Evolutionary conservation across 441 rosid species (phyloP), one percentile per base, ranked within the genome.

Genomic region (Syzygium malaccense): DNA sequence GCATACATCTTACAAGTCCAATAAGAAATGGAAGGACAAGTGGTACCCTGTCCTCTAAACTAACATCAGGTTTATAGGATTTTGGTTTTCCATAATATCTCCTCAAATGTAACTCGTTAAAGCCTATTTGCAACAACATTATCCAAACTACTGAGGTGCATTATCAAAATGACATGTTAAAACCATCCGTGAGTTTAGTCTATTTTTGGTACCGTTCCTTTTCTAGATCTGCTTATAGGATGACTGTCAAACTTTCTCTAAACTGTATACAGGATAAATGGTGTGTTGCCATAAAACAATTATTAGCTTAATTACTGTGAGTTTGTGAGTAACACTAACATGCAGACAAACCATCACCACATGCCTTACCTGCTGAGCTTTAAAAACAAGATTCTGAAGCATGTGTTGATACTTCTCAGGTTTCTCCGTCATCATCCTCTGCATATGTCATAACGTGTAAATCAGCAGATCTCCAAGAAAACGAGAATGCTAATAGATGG

Each of bases 401-500:
- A 95, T 95, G 93, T 94, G 95, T 88, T 98, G 98, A 94, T 98
- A 98, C 90, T 95, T 96, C 87, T 97, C 99, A 85, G 99, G 99
- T 83, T 94, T 94, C 92, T 96, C 98, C 48, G 98, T 96, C 99
- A 97, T 98, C 99, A 97, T 98, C 93, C 99, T 95, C 99, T 98
- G 95, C 90, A 92, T 91, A 60, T 87, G 87, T 37, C 28, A 88
- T 85, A 89, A 17, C 41, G 17, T 89, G 84, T 32, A 90, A 84
- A 64, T 87, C 64, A 93, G 91, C 85, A 89, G 75, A 91, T 14
- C 80, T 66, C 60, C 86, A 48, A 28, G 86, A 55, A 83, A 56
- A 79, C 84, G 23, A 78, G 26, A 60, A 30, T 26, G 85, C 85
- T 89, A 54, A 85, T 30, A 84, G 55, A n/a, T 41, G 54, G 30